Percentiles rank a stretch among this genome's conserved stretches.
phyloP scores from a whole-genome alignment of 192 early-diverging fungal genomes.

The Linnemannia exigua region DNA sequence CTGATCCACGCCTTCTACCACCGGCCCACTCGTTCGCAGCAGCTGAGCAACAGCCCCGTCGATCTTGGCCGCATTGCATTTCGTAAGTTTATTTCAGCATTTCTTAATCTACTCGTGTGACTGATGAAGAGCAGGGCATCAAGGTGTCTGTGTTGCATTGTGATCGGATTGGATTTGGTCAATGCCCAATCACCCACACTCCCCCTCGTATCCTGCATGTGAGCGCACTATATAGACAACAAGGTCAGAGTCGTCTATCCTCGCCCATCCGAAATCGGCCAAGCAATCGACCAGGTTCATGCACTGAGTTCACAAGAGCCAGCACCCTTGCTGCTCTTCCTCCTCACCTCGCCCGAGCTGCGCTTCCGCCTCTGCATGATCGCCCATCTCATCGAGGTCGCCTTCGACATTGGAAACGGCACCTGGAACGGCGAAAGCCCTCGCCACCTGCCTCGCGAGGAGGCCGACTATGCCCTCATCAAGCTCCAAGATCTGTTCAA shows the following conservation, averaged over 20 bases:
- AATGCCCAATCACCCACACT: neutral
- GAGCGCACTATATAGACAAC: conserved; percentile 7
- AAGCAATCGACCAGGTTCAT: neutral
- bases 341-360: conserved; percentile 14
- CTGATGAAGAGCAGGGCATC: neutral
- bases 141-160: neutral
- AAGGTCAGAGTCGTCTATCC: conserved; percentile 21
- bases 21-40: neutral
- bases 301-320: neutral
- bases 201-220: neutral
- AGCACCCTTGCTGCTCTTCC: neutral
- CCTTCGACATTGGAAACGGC: conserved; percentile 11
- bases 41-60: neutral
- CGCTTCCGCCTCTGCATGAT: conserved; percentile 37
- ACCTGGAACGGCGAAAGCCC: conserved; percentile 17
- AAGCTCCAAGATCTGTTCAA: conserved; percentile 24
- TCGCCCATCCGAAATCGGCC: conserved; percentile 13
- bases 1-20: conserved; percentile 31
- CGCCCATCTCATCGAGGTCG: conserved; percentile 39
- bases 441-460: conserved; percentile 12
- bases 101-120: neutral
- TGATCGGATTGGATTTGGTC: conserved; percentile 7
- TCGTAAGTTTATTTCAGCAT: neutral
- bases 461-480: conserved; percentile 13
- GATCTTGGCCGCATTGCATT: conserved; percentile 8